These are phyloP conservation scores for Seiridium cupressi DNA, from an alignment of 2,329 filamentous ascomycete genomes.

Conservation along the genomic window DNA sequence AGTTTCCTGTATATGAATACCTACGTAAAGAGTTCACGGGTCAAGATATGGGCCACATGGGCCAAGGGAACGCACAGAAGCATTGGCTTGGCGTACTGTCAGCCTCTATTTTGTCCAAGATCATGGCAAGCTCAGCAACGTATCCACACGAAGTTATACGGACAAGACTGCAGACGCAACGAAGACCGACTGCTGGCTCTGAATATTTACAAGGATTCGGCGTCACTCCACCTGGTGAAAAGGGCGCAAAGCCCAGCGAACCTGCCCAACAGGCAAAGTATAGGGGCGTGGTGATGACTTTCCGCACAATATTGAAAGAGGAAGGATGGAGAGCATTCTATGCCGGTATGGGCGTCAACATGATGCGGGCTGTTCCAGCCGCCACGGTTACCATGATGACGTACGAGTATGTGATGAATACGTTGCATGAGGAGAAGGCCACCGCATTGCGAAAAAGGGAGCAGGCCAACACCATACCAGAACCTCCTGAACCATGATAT, in stretches of 20 bases:
- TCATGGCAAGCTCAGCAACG: constrained; percentile 89
- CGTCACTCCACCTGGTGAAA: constrained; percentile 37
- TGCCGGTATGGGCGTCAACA: constrained; percentile 94
- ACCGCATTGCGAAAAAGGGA: constrained; percentile 34
- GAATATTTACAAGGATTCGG: constrained; percentile 51
- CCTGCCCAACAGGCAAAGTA: constrained; percentile 54
- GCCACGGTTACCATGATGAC: constrained; percentile 98
- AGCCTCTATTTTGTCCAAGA: constrained; percentile 90
- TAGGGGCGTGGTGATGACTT: constrained; percentile 76
- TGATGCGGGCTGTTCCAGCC: constrained; percentile 92
- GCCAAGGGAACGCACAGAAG: constrained; percentile 53
- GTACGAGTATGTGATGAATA: constrained; percentile 74
- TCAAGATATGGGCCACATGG: constrained; percentile 75
- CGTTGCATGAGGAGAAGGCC: constrained; percentile 42
- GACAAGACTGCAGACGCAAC: constrained; percentile 90
- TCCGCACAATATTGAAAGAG: constrained; percentile 79
- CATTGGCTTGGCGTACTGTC: constrained; percentile 83
- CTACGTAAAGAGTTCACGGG: constrained; percentile 91
- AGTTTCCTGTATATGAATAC: constrained; percentile 94
- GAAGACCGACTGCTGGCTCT: constrained; percentile 62
- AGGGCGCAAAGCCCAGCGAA: constrained; percentile 43
- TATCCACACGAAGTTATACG: constrained; percentile 97
- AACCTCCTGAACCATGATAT: not conserved
- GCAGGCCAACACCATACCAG: not conserved
- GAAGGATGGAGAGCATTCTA: constrained; percentile 98